A percentile compares a stretch with the other conserved stretches of the same genome.
Evolutionary conservation across 1,139 yeast species (phyloP).

Genomic region (Diutina pseudorugosa): DNA sequence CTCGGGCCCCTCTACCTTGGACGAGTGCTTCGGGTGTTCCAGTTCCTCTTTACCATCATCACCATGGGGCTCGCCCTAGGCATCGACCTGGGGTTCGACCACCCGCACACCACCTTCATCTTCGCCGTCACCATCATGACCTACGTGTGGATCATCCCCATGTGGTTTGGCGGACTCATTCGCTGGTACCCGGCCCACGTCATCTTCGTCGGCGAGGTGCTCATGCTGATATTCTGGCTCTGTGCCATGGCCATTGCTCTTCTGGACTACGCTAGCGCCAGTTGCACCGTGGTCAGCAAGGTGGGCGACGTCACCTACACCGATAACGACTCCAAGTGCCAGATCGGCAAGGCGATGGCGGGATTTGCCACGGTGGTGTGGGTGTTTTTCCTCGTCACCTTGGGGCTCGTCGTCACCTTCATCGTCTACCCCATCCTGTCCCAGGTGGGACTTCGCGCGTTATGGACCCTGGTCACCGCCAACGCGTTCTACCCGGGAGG

Average conservation of each 20-base stretch:
- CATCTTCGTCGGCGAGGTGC: not conserved
- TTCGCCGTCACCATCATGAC: slow-evolving; percentile 2
- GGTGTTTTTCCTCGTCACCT: not conserved
- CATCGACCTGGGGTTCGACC: not conserved
- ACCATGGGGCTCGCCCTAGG: slow-evolving; percentile 2
- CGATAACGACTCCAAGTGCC: not conserved
- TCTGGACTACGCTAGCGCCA: not conserved
- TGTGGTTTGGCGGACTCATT: not conserved
- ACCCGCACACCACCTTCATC: not conserved
- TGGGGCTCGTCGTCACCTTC: not conserved
- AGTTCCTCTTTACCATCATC: not conserved
- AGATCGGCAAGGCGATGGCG: not conserved
- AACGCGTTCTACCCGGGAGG: slow-evolving; percentile 2
- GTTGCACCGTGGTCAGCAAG: not conserved
- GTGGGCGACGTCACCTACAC: not conserved
- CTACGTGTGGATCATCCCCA: slow-evolving; percentile 2
- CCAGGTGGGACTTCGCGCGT: not conserved
- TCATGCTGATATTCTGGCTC: slow-evolving; percentile 1
- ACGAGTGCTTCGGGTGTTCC: not conserved
- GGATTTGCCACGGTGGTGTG: not conserved
- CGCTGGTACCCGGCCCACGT: slow-evolving; percentile 2
- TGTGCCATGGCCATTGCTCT: not conserved
- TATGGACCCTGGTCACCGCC: not conserved
- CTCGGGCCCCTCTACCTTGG: slow-evolving; percentile 1
- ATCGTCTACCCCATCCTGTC: not conserved